These are phyloP conservation scores for Carex littledalei DNA, from an alignment of 176 grass and related monocot species.

Conservation along the genomic window DNA sequence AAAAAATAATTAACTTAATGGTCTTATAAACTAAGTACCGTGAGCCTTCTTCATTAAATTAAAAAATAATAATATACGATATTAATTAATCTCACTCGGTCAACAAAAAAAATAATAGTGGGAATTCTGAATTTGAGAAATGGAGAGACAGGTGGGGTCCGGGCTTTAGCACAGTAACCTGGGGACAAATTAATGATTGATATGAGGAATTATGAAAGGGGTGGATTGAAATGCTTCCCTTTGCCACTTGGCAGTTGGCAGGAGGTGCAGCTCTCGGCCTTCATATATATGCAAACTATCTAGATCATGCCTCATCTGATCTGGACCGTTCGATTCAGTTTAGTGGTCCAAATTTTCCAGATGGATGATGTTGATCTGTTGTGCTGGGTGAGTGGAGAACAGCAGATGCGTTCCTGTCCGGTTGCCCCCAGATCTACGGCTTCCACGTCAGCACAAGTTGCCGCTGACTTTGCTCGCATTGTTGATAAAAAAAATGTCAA, in stretches of 20 bases:
- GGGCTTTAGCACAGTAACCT: background rate
- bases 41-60: background rate
- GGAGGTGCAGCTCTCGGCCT: background rate
- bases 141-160: background rate
- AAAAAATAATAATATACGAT: background rate
- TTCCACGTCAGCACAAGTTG: conserved; percentile 19
- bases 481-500: background rate
- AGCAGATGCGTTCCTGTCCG: background rate
- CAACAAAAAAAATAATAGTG: background rate
- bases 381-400: background rate
- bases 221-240: background rate
- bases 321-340: background rate
- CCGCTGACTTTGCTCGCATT: conserved; percentile 13
- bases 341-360: background rate
- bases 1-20: background rate
- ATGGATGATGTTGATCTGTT: background rate
- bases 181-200: background rate
- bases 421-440: too few species aligned
- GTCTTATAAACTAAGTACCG: background rate
- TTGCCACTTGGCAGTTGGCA: conserved; percentile 19
- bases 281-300: background rate
- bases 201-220: conserved; percentile 8
- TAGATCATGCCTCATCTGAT: background rate
- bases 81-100: background rate
- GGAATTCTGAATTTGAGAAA: background rate